phyloP scores from a whole-genome alignment of 768 basidiomycete species.

The Mrakia blollopis region DNA sequence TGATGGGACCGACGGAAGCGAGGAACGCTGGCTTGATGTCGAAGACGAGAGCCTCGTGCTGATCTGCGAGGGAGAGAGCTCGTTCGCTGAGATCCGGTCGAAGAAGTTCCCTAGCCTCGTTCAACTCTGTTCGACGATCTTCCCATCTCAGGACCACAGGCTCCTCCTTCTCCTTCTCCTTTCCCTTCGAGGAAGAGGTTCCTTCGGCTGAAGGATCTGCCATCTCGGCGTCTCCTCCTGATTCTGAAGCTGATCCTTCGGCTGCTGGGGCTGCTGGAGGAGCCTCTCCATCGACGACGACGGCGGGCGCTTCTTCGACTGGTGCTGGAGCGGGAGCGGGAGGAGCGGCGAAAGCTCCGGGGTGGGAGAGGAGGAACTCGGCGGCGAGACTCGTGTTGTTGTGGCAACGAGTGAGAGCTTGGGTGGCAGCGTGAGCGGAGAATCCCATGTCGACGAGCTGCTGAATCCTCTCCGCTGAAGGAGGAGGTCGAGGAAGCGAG shows the following conservation, averaged over 20 bases:
- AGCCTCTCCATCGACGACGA: constrained; percentile 17
- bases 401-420: constrained; percentile 72
- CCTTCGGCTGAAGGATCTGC: background rate
- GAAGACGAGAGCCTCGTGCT: constrained; percentile 80
- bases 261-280: constrained; percentile 9
- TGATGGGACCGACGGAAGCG: constrained; percentile 57
- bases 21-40: constrained; percentile 80
- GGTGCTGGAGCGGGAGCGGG: constrained; percentile 44
- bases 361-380: constrained; percentile 75
- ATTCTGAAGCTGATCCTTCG: background rate
- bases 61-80: constrained; percentile 74
- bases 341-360: constrained; percentile 56
- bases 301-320: constrained; percentile 53
- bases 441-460: constrained; percentile 97
- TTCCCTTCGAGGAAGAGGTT: constrained; percentile 20
- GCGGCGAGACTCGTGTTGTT: constrained; percentile 88
- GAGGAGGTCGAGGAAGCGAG: constrained; percentile 37
- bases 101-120: constrained; percentile 61
- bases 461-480: constrained; percentile 62
- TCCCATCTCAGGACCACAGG: constrained; percentile 45
- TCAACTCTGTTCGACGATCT: constrained; percentile 49
- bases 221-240: constrained; percentile 26
- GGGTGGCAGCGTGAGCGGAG: constrained; percentile 75
- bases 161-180: constrained; percentile 21
- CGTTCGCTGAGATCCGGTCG: constrained; percentile 61